These are phyloP conservation scores for Klebsormidium nitens DNA, from an alignment of 139 green algal genomes.

Conservation along the genomic window DNA sequence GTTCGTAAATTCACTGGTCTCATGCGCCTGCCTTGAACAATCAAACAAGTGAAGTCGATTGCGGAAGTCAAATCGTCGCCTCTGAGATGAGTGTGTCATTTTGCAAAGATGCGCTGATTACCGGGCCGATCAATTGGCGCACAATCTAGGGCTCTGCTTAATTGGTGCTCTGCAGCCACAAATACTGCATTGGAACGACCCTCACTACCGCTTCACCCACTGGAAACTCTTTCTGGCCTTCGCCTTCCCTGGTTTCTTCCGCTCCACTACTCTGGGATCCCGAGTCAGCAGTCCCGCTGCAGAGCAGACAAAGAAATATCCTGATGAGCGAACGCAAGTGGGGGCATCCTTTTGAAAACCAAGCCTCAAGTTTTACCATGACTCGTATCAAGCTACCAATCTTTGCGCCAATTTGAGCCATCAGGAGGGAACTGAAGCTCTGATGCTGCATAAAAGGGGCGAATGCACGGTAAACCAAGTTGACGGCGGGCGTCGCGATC, in stretches of 20 bases:
- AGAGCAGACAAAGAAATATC: not conserved
- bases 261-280: conserved; percentile 82
- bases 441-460: too few species aligned
- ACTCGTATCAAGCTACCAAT: not conserved
- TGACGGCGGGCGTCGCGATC: too few species aligned
- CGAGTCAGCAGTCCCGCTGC: conserved; percentile 59
- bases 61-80: too few species aligned
- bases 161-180: too few species aligned
- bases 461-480: not conserved
- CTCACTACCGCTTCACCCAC: conserved; percentile 77
- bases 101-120: too few species aligned
- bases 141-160: too few species aligned
- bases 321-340: not conserved
- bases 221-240: conserved; percentile 80
- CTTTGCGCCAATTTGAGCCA: not conserved
- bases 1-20: too few species aligned
- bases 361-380: not conserved
- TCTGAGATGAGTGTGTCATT: too few species aligned
- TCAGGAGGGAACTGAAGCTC: not conserved
- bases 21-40: too few species aligned
- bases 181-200: too few species aligned
- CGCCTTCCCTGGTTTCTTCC: conserved; percentile 85
- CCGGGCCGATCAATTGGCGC: too few species aligned
- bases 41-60: too few species aligned
- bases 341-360: not conserved